Conservation (phyloP, 805 yeast genomes). For the Yamadazyma laniorum region DNA sequence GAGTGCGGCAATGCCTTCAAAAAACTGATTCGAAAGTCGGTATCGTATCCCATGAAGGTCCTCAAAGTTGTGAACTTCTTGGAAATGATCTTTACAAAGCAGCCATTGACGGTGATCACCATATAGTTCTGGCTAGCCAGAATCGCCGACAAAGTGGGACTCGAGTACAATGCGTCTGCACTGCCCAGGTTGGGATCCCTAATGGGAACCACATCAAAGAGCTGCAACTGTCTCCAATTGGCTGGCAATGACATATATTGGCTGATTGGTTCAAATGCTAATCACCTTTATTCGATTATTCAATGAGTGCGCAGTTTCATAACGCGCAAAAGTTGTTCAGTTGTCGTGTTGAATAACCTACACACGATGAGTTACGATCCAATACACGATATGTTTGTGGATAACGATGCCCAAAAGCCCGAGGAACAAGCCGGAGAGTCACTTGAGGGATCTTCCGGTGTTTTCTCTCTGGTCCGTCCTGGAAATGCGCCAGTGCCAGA, state of each 20-base stretch:
- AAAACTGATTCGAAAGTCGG: constrained; percentile 61
- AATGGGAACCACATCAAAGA: constrained; percentile 80
- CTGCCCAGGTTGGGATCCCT: constrained; percentile 75
- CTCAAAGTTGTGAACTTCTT: constrained; percentile 44
- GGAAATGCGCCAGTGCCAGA: too few species aligned
- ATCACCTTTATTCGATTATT: neutral
- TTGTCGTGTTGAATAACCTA: too few species aligned
- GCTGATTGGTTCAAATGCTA: neutral
- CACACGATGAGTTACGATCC: constrained; percentile 43
- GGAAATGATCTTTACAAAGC: constrained; percentile 56
- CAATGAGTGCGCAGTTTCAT: neutral
- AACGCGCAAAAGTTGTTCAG: neutral
- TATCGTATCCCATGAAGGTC: constrained; percentile 63
- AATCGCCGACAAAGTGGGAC: constrained; percentile 65
- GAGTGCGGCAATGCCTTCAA: constrained; percentile 48
- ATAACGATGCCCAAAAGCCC: neutral
- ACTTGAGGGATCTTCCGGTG: too few species aligned
- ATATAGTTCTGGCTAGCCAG: constrained; percentile 55
- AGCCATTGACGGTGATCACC: constrained; percentile 56
- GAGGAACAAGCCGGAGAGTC: too few species aligned
- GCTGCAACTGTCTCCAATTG: constrained; percentile 66
- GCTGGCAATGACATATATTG: constrained; percentile 14
- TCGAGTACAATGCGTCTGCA: constrained; percentile 70
- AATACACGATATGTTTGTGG: constrained; percentile 36
- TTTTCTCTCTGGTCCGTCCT: too few species aligned